Percentiles rank a stretch among this genome's conserved stretches.
These are phyloP conservation scores for Trichomonascaceae sp. DNA, from an alignment of 1,139 yeast genomes.

Conservation along the genomic window DNA sequence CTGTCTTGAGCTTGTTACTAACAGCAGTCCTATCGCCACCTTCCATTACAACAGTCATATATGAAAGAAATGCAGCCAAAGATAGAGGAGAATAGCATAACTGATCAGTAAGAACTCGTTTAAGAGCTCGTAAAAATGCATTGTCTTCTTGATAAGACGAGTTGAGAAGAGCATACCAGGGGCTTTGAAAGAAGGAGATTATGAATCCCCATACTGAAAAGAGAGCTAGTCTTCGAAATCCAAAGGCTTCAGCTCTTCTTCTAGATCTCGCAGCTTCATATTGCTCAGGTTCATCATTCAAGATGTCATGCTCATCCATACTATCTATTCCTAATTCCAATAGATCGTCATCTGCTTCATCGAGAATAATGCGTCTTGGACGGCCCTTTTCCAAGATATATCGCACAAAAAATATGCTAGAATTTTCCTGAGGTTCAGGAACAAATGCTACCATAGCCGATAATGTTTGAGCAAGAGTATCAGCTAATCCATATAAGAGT, in stretches of 20 bases:
- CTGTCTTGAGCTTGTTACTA: slow-evolving; percentile 51
- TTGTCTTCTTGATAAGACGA: slow-evolving; percentile 69
- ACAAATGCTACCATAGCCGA: slow-evolving; percentile 29
- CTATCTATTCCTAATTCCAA: slow-evolving; percentile 34
- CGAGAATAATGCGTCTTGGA: slow-evolving; percentile 31
- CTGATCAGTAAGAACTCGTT: slow-evolving; percentile 87
- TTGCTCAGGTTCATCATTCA: slow-evolving; percentile 10
- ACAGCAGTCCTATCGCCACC: slow-evolving; percentile 64
- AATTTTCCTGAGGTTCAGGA: slow-evolving; percentile 23
- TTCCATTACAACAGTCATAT: slow-evolving; percentile 77
- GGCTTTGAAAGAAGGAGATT: slow-evolving; percentile 76
- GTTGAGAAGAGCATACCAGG: slow-evolving; percentile 84
- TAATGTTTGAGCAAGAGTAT: slow-evolving; percentile 77
- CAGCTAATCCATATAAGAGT: slow-evolving; percentile 81
- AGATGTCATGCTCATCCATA: slow-evolving; percentile 25
- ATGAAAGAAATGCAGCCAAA: slow-evolving; percentile 71
- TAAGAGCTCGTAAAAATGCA: slow-evolving; percentile 70
- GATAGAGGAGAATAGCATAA: slow-evolving; percentile 83
- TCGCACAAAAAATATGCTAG: slow-evolving; percentile 25
- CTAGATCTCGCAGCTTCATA: slow-evolving; percentile 6
- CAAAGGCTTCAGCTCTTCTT: slow-evolving; percentile 36
- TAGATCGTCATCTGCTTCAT: slow-evolving; percentile 31
- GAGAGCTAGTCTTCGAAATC: slow-evolving; percentile 66
- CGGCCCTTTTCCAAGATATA: slow-evolving; percentile 33
- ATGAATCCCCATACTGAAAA: slow-evolving; percentile 85